Base-by-base conservation (phyloP, 768 basidiomycete genomes). In the Naganishia friedmannii region DNA sequence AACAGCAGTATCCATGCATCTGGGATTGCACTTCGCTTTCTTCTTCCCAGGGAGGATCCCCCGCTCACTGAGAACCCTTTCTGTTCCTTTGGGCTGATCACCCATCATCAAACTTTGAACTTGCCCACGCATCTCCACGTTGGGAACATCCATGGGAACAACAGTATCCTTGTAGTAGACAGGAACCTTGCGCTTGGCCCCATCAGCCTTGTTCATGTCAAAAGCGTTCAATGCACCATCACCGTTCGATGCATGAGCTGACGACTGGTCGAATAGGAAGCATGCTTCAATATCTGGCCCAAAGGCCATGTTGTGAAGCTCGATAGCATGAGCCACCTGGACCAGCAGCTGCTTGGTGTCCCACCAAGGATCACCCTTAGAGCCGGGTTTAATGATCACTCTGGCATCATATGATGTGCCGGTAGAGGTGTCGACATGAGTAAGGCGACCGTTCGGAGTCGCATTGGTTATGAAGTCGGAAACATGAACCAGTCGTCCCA, bases 401-500 rank as follows among this genome's bases (percentile, higher is more conserved):
- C 55, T 56, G 55, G 55, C 55, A 32, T 56, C 55, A 9, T 29
- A 29, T 28, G 31, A 19, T 21, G 26, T 19, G 28, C 31, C 31
- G 7, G 55, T 8, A 56, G 7, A 15, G 19, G 31, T 1, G 32
- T 56, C 55, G 32, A 32, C 32, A 21, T 56, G 55, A 3, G 31
- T 32, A 9, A 56, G 55, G 26, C 55, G 55, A 32, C 55, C 55
- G 19, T 28, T 19, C 12, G 23, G 23, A 32, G 55, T 56, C 28
- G 55, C 55, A 32, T 56, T 56, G 28, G 55, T 56, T 19, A 56
- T 32, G 55, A 56, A 56, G 55, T 56, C 55, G 28, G 55, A 56
- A 56, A 56, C 55, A 56, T 56, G 55, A 32, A 56, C 32, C 28
- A 56, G 55, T 26, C 55, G 55, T 32, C 55, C 31, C 10, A 56